Evolutionary conservation across 2,329 filamentous ascomycete species (phyloP), one percentile per base, ranked within the genome.

Genomic region (Colletotrichum lindemuthianum): DNA sequence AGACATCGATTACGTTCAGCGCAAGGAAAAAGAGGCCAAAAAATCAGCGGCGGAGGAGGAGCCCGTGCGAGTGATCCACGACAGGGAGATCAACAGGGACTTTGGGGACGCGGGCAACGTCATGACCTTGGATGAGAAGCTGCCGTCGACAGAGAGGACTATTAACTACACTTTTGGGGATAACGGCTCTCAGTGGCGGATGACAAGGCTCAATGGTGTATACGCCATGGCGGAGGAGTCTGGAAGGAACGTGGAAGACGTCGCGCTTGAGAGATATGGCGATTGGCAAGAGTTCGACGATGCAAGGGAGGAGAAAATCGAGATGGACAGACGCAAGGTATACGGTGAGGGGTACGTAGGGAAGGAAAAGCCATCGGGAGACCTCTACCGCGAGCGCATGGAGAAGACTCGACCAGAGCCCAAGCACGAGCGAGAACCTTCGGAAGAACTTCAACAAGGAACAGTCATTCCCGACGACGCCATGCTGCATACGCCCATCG

Each of bases 181-280:
- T 75, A 80, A 87, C 7, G 95, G 96, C 0, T 95, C 94, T 12
- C 88, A 93, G 71, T 99, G 96, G 96, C 90, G 96, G 53, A 97
- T 99, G 94, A 97, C 91, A 6, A 97, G 94, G 76, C 86, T 99
- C 37, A 93, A 91, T 69, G 91, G 89, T 10, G 92, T 97, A 2
- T 97, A 97, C 75, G 86, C 87, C 33, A 86, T 90, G 58, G 92
- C 93, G 0, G 85, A 96, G 69, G 90, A 96, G 70, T 89, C 82
- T 1, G 89, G 89, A 0, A 84, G 84, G n/a, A 72, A 86, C 0
- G 83, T 96, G 0, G 95, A 98, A 7, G 92, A 97, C 1, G 82
- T 98, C 52, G 96, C 94, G 0, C 71, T 91, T 41, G 91, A 97
- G 70, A 86, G 92, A 11, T 97, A 91, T 72, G 95, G 94, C 2